Base-by-base conservation (phyloP, 2,329 filamentous ascomycete genomes). In the Epichloe amarillans region DNA sequence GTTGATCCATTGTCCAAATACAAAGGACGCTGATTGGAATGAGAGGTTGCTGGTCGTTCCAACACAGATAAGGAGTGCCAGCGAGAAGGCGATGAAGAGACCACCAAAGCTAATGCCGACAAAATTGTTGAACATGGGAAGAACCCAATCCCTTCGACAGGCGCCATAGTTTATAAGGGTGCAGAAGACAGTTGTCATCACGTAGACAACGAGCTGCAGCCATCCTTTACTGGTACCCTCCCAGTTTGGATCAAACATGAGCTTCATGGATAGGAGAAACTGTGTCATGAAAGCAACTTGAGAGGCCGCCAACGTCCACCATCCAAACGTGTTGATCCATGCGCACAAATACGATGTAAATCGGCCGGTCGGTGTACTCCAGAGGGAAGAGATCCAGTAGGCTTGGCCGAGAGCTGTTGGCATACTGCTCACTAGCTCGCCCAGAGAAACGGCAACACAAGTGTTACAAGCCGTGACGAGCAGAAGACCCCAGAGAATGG, bases 321-420 rank as follows among this genome's bases (percentile, higher is more conserved):
- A 80, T 12, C 76, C 77, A 52, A 79, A 79, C 0, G 72, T 77
- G 60, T 80, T 80, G 57, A 79, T 76, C 75, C 75, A 80, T 2
- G 76, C 77, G 55, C 75, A 77, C 62, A 80, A 69, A 57, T 80
- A 80, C 1, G 73, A 76, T 4, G 62, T 57, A 53, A 78, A 75
- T 2, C 76, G 69, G 2, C 75, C 77, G 1, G 14, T 58, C 57
- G 52, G 61, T 46, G 67, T 70, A 63, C 47, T 58, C 58, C 61
- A 66, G 33, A 68, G 58, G 61, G 61, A 61, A 26, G 64, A 64
- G 50, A 67, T 63, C 76, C 77, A 82, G 60, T 76, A 80, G 0
- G 76, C 77, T 62, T 82, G 78, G 0, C 78, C 78, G 2, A 80
- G 64, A 0, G 77, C 77, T 0, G 77, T 80, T 4, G 78, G 78